Evolutionary conservation across 805 yeast species (phyloP).

Genomic region (Yarrowia sp.): DNA sequence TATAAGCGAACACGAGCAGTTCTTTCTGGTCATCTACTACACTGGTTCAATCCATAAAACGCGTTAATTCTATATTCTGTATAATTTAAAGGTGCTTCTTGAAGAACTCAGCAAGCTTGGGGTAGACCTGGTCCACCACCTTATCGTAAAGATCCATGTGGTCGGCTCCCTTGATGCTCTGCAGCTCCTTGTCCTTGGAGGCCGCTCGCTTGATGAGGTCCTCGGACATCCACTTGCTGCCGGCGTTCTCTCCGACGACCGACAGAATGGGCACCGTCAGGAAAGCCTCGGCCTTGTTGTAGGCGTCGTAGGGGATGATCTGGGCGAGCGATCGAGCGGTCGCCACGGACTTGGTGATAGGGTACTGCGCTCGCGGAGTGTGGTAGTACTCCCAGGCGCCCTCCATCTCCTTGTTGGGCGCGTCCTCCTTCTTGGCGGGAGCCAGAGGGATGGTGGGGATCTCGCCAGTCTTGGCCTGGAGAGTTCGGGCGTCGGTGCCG

Average conservation of each 20-base stretch:
- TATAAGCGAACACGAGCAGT: too few species aligned
- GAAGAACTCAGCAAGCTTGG: background rate
- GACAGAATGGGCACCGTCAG: background rate
- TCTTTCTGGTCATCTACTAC: too few species aligned
- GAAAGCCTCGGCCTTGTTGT: background rate
- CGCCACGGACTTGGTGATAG: too few species aligned
- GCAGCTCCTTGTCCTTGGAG: background rate
- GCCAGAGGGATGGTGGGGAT: background rate
- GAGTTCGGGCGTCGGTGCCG: background rate
- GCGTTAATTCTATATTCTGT: too few species aligned
- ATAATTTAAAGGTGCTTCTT: background rate
- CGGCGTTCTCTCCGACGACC: background rate
- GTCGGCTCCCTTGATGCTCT: background rate
- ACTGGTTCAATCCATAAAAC: too few species aligned
- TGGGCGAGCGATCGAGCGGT: background rate
- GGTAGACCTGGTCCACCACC: background rate
- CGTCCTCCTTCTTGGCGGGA: background rate
- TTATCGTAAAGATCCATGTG: background rate
- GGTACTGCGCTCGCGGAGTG: background rate
- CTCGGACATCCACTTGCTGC: background rate
- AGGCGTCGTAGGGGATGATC: background rate
- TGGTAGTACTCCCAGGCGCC: background rate
- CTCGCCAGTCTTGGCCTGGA: background rate
- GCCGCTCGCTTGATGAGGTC: background rate
- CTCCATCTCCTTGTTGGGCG: background rate